These are phyloP conservation scores for Diospyros lotus DNA, from an alignment of 148 eudicot genomes.

Conservation along the genomic window DNA sequence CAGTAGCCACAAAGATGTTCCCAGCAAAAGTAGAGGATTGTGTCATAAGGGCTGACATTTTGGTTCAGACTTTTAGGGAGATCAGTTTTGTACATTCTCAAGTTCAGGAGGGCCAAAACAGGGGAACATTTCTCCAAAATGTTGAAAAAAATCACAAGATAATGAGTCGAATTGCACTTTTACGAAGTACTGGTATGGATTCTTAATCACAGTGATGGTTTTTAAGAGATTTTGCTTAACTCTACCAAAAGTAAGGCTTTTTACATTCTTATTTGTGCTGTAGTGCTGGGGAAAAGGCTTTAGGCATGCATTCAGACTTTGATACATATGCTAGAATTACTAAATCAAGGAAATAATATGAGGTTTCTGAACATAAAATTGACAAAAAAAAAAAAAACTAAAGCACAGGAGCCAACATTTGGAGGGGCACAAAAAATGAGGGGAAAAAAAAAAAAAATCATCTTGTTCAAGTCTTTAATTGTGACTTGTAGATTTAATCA, in stretches of 20 bases:
- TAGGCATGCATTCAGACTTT: background rate
- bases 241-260: background rate
- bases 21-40: constrained; percentile 94
- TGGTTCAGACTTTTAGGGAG: constrained; percentile 78
- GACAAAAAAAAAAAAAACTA: too few relatives aligned
- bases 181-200: constrained; percentile 52
- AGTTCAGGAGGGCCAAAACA: constrained; percentile 31
- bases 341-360: too few relatives aligned
- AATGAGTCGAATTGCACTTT: constrained; percentile 51
- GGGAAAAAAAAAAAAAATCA: too few relatives aligned
- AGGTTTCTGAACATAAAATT: too few relatives aligned
- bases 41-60: constrained; percentile 75
- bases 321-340: background rate
- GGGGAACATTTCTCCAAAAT: constrained; percentile 66
- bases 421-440: too few relatives aligned
- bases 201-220: background rate
- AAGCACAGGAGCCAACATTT: too few relatives aligned
- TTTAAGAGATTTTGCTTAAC: background rate
- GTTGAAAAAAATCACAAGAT: constrained; percentile 54
- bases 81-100: constrained; percentile 51
- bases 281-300: constrained; percentile 1
- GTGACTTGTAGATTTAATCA: too few relatives aligned
- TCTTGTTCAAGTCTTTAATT: too few relatives aligned
- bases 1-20: constrained; percentile 69
- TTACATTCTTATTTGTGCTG: background rate